Base-by-base conservation (phyloP, 2,329 filamentous ascomycete genomes). In the Orbilia ellipsospora region DNA sequence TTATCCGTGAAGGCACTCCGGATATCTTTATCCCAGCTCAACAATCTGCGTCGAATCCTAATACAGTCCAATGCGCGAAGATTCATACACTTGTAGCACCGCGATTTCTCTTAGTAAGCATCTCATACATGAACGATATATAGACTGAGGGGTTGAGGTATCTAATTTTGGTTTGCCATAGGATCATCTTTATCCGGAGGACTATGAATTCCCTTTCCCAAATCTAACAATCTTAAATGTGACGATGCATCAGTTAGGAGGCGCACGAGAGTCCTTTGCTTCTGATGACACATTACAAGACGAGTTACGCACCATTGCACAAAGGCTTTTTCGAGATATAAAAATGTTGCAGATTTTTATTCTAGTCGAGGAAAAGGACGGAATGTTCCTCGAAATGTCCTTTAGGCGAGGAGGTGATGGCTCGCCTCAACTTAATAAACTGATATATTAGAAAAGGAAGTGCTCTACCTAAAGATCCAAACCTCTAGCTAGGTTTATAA, bases 31-130 rank as follows among this genome's bases (percentile, higher is more conserved):
- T 10, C 8, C 42, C 63, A 8, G 42, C 18, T 0, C 57, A 67
- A 5, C 45, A 67, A 26, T 62, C 57, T 7, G 48, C 51, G 2
- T 16, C 3, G 15, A 16, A 56, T 20, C 51, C 42, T 13, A 26
- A 48, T 3, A 57, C 66, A 4, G 18, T 70, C 4, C 23, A n/a
- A 13, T 23, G 48, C 8, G 26, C 23, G 5, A 63, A 55, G 18
- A 40, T 70, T 1, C 54, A 63, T 20, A 18, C 59, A 42, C 16
- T 57, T 50, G n/a, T 36, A 4, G 42, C 16, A 4, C 56, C 66
- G 4, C 50, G 54, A 20, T 62, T 62, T 36, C 10, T 70, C 6
- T 1, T 70, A 2, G 66, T 70, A 51, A 26, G 66, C 10, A 10
- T 36, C 23, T 23, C 23, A 23, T 23, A 23, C 40, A n/a, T 44